These are phyloP conservation scores for Sporothrix luriei DNA, from an alignment of 2,329 filamentous ascomycete species.

Conservation along the genomic window DNA sequence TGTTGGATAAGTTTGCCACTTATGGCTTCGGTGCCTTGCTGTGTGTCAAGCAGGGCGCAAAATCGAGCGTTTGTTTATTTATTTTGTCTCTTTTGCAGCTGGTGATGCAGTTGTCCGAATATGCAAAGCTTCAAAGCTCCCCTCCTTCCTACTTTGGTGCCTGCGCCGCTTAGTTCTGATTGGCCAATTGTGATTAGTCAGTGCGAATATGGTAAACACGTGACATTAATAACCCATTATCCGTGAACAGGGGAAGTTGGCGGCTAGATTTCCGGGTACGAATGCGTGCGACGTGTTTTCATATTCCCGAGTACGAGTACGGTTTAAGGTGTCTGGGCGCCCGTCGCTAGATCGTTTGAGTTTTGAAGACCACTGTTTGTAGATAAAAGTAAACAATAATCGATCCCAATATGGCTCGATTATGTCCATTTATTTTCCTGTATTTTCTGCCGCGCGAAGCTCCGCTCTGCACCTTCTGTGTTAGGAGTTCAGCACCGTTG, in stretches of 20 bases:
- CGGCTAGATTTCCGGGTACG: slow-evolving; percentile 14
- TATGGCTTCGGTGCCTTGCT: neutral
- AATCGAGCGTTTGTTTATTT: neutral
- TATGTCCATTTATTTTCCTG: slow-evolving; percentile 25
- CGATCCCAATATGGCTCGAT: neutral
- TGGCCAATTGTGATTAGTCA: slow-evolving; percentile 8
- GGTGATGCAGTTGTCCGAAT: neutral
- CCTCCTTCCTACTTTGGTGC: slow-evolving; percentile 17
- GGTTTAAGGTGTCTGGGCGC: slow-evolving; percentile 15
- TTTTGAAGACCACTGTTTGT: neutral
- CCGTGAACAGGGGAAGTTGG: neutral
- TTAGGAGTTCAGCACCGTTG: neutral
- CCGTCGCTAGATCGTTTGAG: neutral
- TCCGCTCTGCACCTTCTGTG: slow-evolving; percentile 22
- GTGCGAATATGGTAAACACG: neutral
- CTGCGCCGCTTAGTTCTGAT: neutral
- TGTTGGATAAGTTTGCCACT: neutral
- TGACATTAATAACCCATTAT: neutral
- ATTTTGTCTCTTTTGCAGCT: neutral
- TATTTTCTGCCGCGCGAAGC: slow-evolving; percentile 1
- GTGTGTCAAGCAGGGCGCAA: neutral
- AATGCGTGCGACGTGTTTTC: slow-evolving; percentile 4
- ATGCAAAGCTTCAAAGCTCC: slow-evolving; percentile 15
- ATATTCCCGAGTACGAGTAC: slow-evolving; percentile 22
- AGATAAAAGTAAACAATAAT: slow-evolving; percentile 24